Conservation (phyloP, 2,329 filamentous ascomycete genomes). For the Colletotrichum agaves region DNA sequence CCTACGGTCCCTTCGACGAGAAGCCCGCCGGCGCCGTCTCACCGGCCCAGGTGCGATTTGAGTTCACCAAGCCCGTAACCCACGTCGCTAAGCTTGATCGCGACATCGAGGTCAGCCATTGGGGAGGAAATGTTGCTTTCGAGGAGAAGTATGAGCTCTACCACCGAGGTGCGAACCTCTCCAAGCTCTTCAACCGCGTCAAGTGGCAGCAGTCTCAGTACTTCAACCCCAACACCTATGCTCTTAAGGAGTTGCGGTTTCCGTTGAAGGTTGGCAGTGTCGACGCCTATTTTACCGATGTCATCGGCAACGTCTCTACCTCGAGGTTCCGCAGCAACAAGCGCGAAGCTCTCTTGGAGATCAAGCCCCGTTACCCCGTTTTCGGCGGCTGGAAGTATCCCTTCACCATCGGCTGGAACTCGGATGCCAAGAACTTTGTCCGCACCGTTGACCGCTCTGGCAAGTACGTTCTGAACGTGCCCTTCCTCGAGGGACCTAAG, state of each 20-base stretch:
- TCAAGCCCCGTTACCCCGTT: constrained; percentile 94
- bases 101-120: constrained; percentile 95
- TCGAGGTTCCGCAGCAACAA: constrained; percentile 83
- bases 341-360: constrained; percentile 84
- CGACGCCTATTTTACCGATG: constrained; percentile 94
- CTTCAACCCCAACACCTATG: constrained; percentile 80
- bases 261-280: constrained; percentile 82
- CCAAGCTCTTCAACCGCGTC: constrained; percentile 78
- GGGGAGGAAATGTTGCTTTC: constrained; percentile 95
- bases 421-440: constrained; percentile 80
- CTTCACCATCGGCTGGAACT: constrained; percentile 97
- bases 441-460: constrained; percentile 70
- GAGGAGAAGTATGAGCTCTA: constrained; percentile 92
- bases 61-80: constrained; percentile 92
- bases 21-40: constrained; percentile 80
- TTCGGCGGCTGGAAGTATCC: constrained; percentile 99
- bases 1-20: constrained; percentile 89
- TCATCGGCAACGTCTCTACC: constrained; percentile 96
- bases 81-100: constrained; percentile 84
- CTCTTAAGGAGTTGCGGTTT: constrained; percentile 84
- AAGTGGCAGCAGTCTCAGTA: constrained; percentile 79
- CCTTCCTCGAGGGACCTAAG: constrained; percentile 93
- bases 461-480: constrained; percentile 84
- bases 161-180: constrained; percentile 85
- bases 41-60: constrained; percentile 84